phyloP scores from a whole-genome alignment of 345 rosid genomes.

The Trapa bicornis region DNA sequence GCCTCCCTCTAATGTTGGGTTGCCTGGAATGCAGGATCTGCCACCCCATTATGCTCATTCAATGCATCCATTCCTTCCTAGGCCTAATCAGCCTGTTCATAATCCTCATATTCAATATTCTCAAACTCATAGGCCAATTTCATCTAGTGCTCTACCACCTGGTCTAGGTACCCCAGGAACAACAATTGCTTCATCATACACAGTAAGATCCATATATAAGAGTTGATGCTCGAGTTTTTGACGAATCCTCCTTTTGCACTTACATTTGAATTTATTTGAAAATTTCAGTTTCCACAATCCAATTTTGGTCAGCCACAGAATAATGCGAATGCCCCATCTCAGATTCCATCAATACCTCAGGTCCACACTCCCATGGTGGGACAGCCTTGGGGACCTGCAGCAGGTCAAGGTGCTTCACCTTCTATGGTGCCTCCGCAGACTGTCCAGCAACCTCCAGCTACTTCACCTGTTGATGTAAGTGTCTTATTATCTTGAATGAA shows the following conservation, averaged over 20 bases:
- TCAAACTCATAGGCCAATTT: constrained; percentile 48
- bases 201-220: constrained; percentile 26
- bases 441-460: constrained; percentile 40
- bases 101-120: constrained; percentile 34
- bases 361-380: constrained; percentile 42
- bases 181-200: constrained; percentile 42
- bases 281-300: constrained; percentile 44
- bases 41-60: constrained; percentile 58
- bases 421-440: constrained; percentile 34
- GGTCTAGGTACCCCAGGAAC: constrained; percentile 44
- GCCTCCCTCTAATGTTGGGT: constrained; percentile 36
- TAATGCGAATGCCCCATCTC: constrained; percentile 26
- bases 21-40: constrained; percentile 44
- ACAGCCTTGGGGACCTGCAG: constrained; percentile 58
- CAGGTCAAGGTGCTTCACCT: constrained; percentile 37
- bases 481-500: background rate
- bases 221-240: constrained; percentile 8
- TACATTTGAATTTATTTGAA: constrained; percentile 8
- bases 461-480: constrained; percentile 32
- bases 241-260: constrained; percentile 7
- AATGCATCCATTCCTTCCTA: constrained; percentile 53
- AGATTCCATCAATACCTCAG: constrained; percentile 50
- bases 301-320: constrained; percentile 58
- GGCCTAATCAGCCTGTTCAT: constrained; percentile 68
- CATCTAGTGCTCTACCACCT: constrained; percentile 40